Conservation (phyloP, 2,329 filamentous ascomycete genomes). For the Colletotrichum cordylinicola region DNA sequence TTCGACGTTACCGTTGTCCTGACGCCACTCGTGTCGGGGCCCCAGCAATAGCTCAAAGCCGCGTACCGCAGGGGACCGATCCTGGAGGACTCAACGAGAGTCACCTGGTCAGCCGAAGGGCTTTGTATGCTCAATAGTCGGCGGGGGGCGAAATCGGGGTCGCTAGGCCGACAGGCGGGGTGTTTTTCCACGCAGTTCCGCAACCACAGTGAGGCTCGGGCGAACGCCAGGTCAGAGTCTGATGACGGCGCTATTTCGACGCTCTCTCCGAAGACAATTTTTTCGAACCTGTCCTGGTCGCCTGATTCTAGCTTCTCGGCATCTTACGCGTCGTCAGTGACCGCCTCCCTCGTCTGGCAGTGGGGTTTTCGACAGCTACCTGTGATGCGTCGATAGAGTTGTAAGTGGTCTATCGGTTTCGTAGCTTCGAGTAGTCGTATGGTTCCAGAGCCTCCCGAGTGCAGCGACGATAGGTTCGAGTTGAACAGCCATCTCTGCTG, state of each 20-base stretch:
- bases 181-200: not conserved
- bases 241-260: not conserved
- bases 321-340: not conserved
- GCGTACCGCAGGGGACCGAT: not conserved
- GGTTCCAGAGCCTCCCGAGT: not conserved
- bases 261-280: not conserved
- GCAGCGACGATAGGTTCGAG: not conserved
- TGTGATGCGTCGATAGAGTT: not conserved
- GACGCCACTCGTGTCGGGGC: accelerated
- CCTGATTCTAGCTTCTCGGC: not conserved
- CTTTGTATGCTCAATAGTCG: not conserved
- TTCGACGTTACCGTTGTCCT: not conserved
- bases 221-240: not conserved
- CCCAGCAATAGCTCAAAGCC: not conserved
- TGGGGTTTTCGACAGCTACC: not conserved
- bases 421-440: not conserved
- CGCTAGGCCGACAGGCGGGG: not conserved
- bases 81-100: not conserved
- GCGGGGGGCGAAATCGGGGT: not conserved
- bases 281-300: not conserved
- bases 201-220: not conserved
- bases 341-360: not conserved
- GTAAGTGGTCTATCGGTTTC: not conserved
- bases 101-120: not conserved
- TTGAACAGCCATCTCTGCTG: not conserved